phyloP scores from a whole-genome alignment of 2,329 filamentous ascomycete genomes.

The Pseudogymnoascus sp. region DNA sequence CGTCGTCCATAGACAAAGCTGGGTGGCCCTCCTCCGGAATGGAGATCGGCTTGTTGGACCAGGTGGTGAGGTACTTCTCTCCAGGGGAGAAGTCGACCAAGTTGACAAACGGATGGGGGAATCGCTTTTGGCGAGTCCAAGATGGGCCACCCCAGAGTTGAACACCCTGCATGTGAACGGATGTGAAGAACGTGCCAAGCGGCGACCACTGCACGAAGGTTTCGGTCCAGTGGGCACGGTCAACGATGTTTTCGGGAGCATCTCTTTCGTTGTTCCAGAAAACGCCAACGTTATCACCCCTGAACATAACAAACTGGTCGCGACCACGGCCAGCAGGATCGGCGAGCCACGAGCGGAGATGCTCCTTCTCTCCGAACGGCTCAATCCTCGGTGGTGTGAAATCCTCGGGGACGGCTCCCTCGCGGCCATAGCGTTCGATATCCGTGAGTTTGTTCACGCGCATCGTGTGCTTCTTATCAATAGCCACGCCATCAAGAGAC shows the following conservation, averaged over 20 bases:
- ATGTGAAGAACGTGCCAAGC: conserved; percentile 85
- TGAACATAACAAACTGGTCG: conserved; percentile 94
- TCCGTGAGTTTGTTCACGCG: conserved; percentile 97
- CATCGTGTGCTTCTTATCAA: conserved; percentile 95
- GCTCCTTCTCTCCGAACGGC: conserved; percentile 84
- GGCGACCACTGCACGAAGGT: conserved; percentile 98
- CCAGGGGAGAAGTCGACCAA: conserved; percentile 89
- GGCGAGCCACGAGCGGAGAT: conserved; percentile 86
- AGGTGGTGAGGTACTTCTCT: conserved; percentile 91
- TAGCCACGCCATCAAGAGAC: conserved; percentile 73
- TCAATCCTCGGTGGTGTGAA: conserved; percentile 77
- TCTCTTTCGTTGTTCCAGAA: conserved; percentile 99
- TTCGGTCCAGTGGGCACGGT: conserved; percentile 94
- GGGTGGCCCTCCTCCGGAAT: conserved; percentile 84
- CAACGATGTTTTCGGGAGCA: conserved; percentile 76
- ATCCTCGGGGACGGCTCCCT: conserved; percentile 87
- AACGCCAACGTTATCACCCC: conserved; percentile 83
- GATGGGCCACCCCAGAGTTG: conserved; percentile 91
- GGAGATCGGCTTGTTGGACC: conserved; percentile 89
- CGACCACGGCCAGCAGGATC: conserved; percentile 72
- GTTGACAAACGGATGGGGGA: conserved; percentile 92
- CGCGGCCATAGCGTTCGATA: conserved; percentile 89
- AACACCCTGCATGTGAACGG: conserved; percentile 90
- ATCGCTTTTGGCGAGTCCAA: conserved; percentile 86
- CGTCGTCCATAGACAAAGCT: conserved; percentile 79